Evolutionary conservation across 2,329 filamentous ascomycete genomes (phyloP).

Genomic region (Exutisphaerella laricina): DNA sequence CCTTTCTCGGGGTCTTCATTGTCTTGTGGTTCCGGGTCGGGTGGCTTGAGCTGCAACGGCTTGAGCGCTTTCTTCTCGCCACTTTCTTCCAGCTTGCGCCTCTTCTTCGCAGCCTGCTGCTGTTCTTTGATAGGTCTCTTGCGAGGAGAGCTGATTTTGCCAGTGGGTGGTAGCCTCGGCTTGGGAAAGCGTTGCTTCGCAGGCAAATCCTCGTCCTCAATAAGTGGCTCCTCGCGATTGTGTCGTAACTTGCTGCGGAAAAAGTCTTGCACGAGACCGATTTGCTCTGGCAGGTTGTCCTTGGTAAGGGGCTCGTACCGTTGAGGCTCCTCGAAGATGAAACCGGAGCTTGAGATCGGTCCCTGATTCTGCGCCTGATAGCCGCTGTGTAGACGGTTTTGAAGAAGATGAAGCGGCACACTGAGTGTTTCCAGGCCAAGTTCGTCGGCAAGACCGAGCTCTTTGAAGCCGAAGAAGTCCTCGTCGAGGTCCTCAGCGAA

Average conservation of each 20-base stretch:
- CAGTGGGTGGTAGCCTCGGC: slow-evolving; percentile 61
- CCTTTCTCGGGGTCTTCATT: slow-evolving; percentile 56
- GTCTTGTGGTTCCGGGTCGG: slow-evolving; percentile 37
- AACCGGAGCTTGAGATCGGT: slow-evolving; percentile 53
- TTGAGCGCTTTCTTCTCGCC: slow-evolving; percentile 32
- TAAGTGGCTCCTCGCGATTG: slow-evolving; percentile 72
- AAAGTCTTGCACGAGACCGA: slow-evolving; percentile 85
- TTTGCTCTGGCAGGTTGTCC: slow-evolving; percentile 71
- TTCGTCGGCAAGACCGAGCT: slow-evolving; percentile 85
- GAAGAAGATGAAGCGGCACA: slow-evolving; percentile 88
- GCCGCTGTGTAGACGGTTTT: slow-evolving; percentile 80
- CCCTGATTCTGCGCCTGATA: slow-evolving; percentile 70
- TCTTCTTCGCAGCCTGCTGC: slow-evolving; percentile 80
- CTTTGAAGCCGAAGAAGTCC: slow-evolving; percentile 98
- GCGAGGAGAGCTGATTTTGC: slow-evolving; percentile 79
- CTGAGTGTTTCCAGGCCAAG: slow-evolving; percentile 82
- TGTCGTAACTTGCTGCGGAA: slow-evolving; percentile 84
- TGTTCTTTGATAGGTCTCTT: slow-evolving; percentile 79
- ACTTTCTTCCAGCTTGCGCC: slow-evolving; percentile 54
- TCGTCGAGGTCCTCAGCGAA: slow-evolving; percentile 97
- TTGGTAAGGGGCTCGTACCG: slow-evolving; percentile 71
- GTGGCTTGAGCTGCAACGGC: slow-evolving; percentile 45
- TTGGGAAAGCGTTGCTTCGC: slow-evolving; percentile 74
- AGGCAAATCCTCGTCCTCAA: slow-evolving; percentile 93
- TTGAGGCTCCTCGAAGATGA: slow-evolving; percentile 62